These are phyloP conservation scores for Fusarium sp. DNA, from an alignment of 2,329 filamentous ascomycete genomes.

Conservation along the genomic window DNA sequence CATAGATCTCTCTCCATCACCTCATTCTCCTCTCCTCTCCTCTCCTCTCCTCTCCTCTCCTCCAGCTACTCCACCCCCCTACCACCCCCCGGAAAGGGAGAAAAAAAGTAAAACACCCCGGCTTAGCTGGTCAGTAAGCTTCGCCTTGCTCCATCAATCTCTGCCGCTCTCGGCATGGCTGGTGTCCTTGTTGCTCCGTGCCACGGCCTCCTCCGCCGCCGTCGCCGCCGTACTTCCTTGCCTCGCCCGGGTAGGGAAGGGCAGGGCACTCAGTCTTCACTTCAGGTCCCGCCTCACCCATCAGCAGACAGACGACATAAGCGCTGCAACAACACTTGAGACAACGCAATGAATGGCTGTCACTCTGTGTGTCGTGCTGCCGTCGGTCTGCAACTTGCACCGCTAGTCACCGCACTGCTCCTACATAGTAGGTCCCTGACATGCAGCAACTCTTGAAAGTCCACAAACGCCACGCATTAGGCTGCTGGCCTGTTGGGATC, in stretches of 20 bases:
- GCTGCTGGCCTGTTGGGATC: conserved; percentile 33
- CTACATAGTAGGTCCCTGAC: conserved; percentile 18
- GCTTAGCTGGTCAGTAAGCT: conserved; percentile 21
- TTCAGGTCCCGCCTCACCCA: background rate
- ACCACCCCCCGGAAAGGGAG: conserved; percentile 11
- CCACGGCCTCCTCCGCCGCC: background rate
- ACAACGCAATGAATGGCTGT: conserved; percentile 1
- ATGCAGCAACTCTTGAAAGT: conserved; percentile 23
- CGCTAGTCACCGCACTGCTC: conserved; percentile 4
- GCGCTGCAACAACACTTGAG: conserved; percentile 3
- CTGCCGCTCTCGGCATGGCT: conserved; percentile 5
- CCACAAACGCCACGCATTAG: conserved; percentile 41
- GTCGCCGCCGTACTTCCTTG: background rate
- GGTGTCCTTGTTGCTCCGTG: conserved; percentile 11
- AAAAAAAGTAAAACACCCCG: conserved; percentile 28
- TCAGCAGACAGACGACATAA: conserved; percentile 3
- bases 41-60: conserved; percentile 4
- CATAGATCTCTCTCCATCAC: background rate
- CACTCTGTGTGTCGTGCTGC: conserved; percentile 1
- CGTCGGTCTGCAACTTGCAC: conserved; percentile 15
- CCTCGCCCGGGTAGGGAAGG: background rate
- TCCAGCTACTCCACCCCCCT: conserved; percentile 8
- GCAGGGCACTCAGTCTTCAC: background rate
- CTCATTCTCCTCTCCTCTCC: conserved; percentile 15
- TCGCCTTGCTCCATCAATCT: conserved; percentile 9